Conservation (phyloP, 208 protist genomes). For the Leptomonas seymouri region DNA sequence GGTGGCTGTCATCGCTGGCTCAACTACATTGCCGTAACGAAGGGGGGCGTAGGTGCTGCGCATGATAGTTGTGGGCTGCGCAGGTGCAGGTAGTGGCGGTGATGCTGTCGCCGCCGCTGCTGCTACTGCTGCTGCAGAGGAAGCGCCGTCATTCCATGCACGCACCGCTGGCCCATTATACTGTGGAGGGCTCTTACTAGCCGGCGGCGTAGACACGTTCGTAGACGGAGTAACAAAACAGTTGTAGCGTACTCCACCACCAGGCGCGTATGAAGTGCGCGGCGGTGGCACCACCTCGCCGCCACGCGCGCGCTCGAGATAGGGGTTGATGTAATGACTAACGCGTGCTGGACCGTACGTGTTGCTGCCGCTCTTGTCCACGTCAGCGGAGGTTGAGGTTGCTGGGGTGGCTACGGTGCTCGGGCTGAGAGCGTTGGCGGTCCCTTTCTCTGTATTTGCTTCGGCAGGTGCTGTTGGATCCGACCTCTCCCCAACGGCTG, state of each 20-base stretch:
- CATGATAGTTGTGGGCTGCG: neutral
- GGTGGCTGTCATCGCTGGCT: neutral
- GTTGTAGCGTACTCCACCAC: conserved; percentile 27
- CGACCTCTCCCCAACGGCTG: too few relatives aligned
- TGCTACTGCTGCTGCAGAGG: neutral
- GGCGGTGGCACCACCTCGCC: conserved; percentile 21
- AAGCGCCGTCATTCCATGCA: conserved; percentile 1
- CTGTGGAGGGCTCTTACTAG: too few relatives aligned
- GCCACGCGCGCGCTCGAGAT: conserved; percentile 5
- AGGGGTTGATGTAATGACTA: conserved; percentile 14
- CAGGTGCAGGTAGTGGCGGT: too few relatives aligned
- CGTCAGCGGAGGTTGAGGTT: too few relatives aligned
- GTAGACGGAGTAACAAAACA: neutral
- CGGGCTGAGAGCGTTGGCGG: too few relatives aligned
- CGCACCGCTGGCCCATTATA: conserved; percentile 1
- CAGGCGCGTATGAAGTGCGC: conserved; percentile 32
- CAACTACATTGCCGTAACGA: conserved; percentile 27
- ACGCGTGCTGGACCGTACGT: neutral
- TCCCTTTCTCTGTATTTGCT: neutral
- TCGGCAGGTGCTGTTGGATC: too few relatives aligned
- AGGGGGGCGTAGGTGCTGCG: conserved; percentile 38
- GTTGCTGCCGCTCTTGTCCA: neutral
- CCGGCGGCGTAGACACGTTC: neutral
- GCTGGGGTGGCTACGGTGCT: too few relatives aligned
- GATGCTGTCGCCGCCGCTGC: conserved; percentile 7